Evolutionary conservation across 2,329 filamentous ascomycete genomes (phyloP).

Genomic region (Aspergillus luchuensis): DNA sequence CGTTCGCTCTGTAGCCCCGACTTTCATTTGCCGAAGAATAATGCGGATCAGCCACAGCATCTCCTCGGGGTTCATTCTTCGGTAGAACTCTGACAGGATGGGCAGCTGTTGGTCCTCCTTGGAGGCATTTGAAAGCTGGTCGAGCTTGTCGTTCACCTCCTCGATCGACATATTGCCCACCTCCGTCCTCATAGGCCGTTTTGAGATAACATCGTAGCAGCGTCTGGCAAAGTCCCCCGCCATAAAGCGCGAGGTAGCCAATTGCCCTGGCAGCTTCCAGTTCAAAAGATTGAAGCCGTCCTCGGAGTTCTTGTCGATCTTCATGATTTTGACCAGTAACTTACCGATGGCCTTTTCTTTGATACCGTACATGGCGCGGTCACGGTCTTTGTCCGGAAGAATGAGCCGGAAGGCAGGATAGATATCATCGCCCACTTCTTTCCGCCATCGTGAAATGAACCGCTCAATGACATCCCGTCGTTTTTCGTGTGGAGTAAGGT

Average conservation of each 20-base stretch:
- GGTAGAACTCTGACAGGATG: conserved; percentile 82
- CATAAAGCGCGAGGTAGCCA: conserved; percentile 57
- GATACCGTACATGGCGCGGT: conserved; percentile 88
- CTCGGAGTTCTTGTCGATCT: conserved; percentile 86
- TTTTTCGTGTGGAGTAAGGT: conserved; percentile 72
- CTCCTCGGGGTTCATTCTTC: conserved; percentile 89
- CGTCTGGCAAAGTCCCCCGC: conserved; percentile 91
- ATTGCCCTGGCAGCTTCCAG: conserved; percentile 85
- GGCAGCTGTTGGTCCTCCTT: conserved; percentile 83
- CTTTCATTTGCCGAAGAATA: conserved; percentile 77
- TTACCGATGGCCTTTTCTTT: conserved; percentile 92
- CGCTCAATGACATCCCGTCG: conserved; percentile 78
- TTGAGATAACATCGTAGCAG: conserved; percentile 83
- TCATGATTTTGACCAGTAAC: conserved; percentile 86
- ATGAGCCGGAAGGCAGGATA: conserved; percentile 92
- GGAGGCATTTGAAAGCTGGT: conserved; percentile 71
- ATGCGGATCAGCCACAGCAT: conserved; percentile 94
- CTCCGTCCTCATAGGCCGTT: conserved; percentile 73
- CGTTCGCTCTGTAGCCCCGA: conserved; percentile 81
- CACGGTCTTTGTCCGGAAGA: conserved; percentile 87
- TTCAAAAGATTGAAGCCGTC: conserved; percentile 83
- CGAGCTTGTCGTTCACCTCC: conserved; percentile 84
- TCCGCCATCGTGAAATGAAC: conserved; percentile 85
- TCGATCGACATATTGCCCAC: conserved; percentile 80
- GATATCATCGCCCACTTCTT: conserved; percentile 86